Evolutionary conservation across 2,329 filamentous ascomycete species (phyloP), one percentile per base, ranked within the genome.

Genomic region (Penicillium sp.): DNA sequence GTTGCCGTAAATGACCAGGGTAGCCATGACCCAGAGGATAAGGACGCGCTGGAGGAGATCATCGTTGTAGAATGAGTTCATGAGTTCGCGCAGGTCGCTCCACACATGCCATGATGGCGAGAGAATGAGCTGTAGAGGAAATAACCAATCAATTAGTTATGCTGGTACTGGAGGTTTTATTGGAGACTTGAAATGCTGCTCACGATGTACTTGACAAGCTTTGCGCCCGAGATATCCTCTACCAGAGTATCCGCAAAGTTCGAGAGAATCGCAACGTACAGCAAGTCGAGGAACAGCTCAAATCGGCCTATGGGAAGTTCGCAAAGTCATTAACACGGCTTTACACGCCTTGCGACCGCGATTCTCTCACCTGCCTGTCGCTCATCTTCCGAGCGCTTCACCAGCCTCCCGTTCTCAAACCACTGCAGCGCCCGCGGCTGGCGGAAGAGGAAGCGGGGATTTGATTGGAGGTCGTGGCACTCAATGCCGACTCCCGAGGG

Each of bases 21-120:
- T 66, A 3, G 79, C 78, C 81, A 82, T 82, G 55, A 82, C 74
- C 79, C 80, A 82, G n/a, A 82, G 73, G 54, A 82, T 79, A 27
- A 80, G 66, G 33, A 80, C 65, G 7, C 81, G 77, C 64, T 83
- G 81, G 1, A 75, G 60, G 19, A 83, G 65, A 61, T 83, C 81
- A 60, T 83, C 81, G 54, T 79, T 82, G 67, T 82, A 82, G 69
- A 81, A 83, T 7, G 78, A 80, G 67, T 83, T 83, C 79, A 82
- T 82, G 56, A 82, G 70, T 67, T 82, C 80, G 60, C 79, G 77
- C 18, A 82, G 71, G 60, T 83, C 81, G 41, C 73, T 75, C 81
- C 80, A 82, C 50, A 82, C 78, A 59, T 82, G 77, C 80, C 80
- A 82, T 56, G 80, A 79, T 10, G 79, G 79, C 7, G 78, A 73